Evolutionary conservation across 345 rosid species (phyloP), one percentile per base, ranked within the genome.

Genomic region (Hypericum androsaemum): DNA sequence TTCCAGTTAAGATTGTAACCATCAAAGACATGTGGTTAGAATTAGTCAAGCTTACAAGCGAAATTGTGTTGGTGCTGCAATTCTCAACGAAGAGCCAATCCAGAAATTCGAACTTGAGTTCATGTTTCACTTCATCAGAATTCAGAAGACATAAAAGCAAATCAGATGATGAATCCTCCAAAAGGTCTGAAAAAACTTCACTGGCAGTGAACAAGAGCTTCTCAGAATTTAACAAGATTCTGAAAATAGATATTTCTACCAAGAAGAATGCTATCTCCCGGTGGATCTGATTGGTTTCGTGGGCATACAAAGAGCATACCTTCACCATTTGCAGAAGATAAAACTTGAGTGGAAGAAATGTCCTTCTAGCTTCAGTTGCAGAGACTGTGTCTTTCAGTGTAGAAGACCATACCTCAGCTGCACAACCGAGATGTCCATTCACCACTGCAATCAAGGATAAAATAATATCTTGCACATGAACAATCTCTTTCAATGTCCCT

Each of bases 261-360:
- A 72, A 56, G 70, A 83, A 81, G 39, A 60, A 67, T 41, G 77
- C 12, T 56, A 88, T 65, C 48, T 85, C 89, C 68, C 60, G 80
- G 68, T 69, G 68, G 43, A 78, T 76, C 53, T 60, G n/a, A 69
- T 57, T 77, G 47, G 86, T 84, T 66, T 83, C 80, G 59, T 64
- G 64, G 14, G 95, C 94, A 74, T 72, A 88, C 43, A 83, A 57
- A 36, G 94, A 72, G 57, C 73, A 76, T 64, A 92, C 66, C 63
- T 88, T 92, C 54, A 84, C 78, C 41, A 82, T 82, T 72, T 84
- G 81, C 37, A 85, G 76, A 50, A 92, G 77, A 75, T 87, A 88
- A 80, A 84, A 92, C 69, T 88, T 92, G 56, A 83, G 76, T 39
- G 96, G 98, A 69, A 88, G 70, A 68, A 84, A 88, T 47, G 74